Evolutionary conservation across 139 green algal genomes (phyloP).

Genomic region (Micromonas commoda): DNA sequence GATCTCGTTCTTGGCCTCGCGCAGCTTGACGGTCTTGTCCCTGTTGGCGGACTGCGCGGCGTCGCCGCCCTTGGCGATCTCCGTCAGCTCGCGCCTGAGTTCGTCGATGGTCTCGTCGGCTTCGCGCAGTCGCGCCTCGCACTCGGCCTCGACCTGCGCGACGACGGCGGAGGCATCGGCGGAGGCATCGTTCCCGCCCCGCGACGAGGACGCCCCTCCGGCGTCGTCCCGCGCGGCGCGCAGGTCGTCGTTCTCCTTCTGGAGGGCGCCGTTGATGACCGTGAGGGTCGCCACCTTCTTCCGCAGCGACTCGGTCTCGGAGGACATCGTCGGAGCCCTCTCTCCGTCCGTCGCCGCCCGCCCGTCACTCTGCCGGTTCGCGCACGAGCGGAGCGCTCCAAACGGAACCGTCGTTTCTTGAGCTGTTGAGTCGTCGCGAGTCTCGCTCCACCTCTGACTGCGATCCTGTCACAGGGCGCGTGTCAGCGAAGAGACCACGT

Average conservation of each 20-base stretch:
- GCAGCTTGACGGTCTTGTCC: background rate
- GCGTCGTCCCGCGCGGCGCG: too few relatives aligned
- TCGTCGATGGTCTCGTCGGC: background rate
- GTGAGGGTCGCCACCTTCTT: constrained; percentile 66
- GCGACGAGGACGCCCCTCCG: too few relatives aligned
- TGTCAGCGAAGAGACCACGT: too few relatives aligned
- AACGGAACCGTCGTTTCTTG: too few relatives aligned
- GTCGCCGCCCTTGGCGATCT: background rate
- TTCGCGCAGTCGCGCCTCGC: background rate
- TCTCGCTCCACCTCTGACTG: too few relatives aligned
- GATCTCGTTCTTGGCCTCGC: background rate
- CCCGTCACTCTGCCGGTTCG: too few relatives aligned
- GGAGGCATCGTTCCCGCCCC: too few relatives aligned
- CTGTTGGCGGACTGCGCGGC: too few relatives aligned
- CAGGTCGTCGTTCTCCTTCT: constrained; percentile 56
- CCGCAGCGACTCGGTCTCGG: background rate
- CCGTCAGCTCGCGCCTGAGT: background rate
- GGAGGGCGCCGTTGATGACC: constrained; percentile 65
- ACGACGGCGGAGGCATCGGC: background rate
- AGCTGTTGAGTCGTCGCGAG: too few relatives aligned
- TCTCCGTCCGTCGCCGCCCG: too few relatives aligned
- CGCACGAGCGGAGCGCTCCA: too few relatives aligned
- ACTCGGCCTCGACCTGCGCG: background rate
- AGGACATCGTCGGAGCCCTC: background rate
- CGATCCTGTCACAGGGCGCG: too few relatives aligned